A percentile compares a stretch with the other conserved stretches of the same genome.
Conservation (phyloP, 164 flowering plant genomes). For the Magnolia sinica region DNA sequence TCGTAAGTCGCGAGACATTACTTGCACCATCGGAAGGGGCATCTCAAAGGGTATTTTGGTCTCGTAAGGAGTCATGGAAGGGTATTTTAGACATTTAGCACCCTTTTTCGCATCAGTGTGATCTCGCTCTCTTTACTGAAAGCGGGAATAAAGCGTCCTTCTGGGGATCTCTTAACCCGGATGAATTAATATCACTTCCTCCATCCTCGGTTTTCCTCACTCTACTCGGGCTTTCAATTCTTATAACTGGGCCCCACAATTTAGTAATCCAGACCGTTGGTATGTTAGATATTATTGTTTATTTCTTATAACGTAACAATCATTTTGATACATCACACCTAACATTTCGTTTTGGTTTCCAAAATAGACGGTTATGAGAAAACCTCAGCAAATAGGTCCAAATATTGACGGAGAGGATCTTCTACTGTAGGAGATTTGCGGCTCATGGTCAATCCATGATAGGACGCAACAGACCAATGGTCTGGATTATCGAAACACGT, state of each 20-base stretch:
- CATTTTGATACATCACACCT: no score
- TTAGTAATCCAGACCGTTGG: neutral
- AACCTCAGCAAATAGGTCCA: no score
- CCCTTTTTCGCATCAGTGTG: neutral
- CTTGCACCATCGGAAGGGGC: neutral
- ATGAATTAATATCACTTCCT: no score
- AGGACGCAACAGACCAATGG: no score
- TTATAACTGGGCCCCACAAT: neutral
- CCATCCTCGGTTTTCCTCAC: neutral
- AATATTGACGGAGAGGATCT: no score
- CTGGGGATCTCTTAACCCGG: neutral
- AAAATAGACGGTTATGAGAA: no score
- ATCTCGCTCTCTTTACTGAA: slow-evolving; percentile 9
- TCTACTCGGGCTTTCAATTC: neutral
- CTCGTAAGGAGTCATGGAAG: neutral
- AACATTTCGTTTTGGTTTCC: no score
- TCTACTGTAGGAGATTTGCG: no score
- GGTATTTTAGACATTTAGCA: neutral
- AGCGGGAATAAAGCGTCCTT: slow-evolving; percentile 11
- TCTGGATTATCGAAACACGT: neutral
- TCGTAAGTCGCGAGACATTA: neutral
- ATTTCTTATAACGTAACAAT: no score
- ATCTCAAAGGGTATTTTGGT: neutral
- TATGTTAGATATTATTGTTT: no score
- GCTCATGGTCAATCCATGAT: no score